These are phyloP conservation scores for Colletotrichum tanaceti DNA, from an alignment of 2,329 filamentous ascomycete species.

Conservation along the genomic window DNA sequence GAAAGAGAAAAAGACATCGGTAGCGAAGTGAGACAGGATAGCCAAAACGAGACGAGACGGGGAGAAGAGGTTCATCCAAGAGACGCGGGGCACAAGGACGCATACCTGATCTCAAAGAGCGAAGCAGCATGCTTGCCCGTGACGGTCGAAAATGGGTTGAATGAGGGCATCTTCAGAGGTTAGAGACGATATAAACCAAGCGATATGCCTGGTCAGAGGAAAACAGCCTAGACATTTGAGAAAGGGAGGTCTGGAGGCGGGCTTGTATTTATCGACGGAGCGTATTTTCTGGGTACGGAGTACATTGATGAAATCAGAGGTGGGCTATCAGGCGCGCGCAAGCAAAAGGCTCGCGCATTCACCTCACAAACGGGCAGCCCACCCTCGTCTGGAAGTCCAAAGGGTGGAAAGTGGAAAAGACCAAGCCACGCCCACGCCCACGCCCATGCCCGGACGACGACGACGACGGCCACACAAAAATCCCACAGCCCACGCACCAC, in stretches of 20 bases:
- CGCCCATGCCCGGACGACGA: conserved; percentile 4
- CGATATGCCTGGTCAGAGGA: conserved; percentile 54
- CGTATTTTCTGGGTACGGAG: conserved; percentile 28
- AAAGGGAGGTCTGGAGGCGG: conserved; percentile 36
- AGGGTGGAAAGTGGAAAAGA: conserved; percentile 1
- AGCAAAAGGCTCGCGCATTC: conserved; percentile 31
- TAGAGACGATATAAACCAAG: conserved; percentile 66
- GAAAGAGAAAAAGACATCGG: neutral
- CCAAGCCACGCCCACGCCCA: neutral
- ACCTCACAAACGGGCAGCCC: conserved; percentile 37
- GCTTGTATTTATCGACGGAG: conserved; percentile 39
- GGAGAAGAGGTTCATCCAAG: conserved; percentile 21
- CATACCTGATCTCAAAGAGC: conserved; percentile 70
- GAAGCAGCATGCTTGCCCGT: conserved; percentile 63
- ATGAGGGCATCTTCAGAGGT: conserved; percentile 63
- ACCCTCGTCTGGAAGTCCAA: conserved; percentile 13
- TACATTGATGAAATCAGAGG: conserved; percentile 35
- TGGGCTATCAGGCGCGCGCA: conserved; percentile 35
- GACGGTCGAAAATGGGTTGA: conserved; percentile 66
- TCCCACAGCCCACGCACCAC: conserved; percentile 1
- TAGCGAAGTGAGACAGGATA: neutral
- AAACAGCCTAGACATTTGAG: conserved; percentile 29
- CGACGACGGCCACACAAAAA: conserved; percentile 7
- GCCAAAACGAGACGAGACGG: neutral
- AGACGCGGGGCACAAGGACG: conserved; percentile 14